Percentiles rank a stretch among this genome's conserved stretches.
Evolutionary conservation across 2,329 filamentous ascomycete genomes (phyloP).

Genomic region (Trichoderma afroharzianum): DNA sequence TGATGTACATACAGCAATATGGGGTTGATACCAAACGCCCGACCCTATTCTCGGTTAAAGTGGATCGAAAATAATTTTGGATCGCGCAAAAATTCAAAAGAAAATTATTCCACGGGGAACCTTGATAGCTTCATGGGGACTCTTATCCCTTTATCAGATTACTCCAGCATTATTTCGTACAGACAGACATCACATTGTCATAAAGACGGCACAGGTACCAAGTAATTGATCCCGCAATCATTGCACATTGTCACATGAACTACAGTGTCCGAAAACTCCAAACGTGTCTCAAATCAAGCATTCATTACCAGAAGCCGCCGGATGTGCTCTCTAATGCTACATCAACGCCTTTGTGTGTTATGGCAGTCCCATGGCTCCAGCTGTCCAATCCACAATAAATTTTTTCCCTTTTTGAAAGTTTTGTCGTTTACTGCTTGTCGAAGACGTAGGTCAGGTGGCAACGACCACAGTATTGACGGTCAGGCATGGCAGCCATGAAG

Average conservation of each 20-base stretch:
- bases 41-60: background rate
- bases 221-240: background rate
- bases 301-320: constrained; percentile 39
- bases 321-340: constrained; percentile 41
- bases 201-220: background rate
- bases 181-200: background rate
- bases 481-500: constrained; percentile 99
- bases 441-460: constrained; percentile 73
- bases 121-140: background rate
- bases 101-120: background rate
- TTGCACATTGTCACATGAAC: constrained; percentile 19
- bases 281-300: constrained; percentile 32
- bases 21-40: background rate
- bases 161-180: background rate
- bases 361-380: constrained; percentile 31
- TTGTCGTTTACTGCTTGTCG: constrained; percentile 56
- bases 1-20: background rate
- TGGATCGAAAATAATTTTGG: background rate
- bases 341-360: constrained; percentile 39
- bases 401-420: constrained; percentile 27
- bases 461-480: constrained; percentile 92
- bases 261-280: constrained; percentile 16
- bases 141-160: accelerated
- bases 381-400: constrained; percentile 28
- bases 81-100: background rate